These are phyloP conservation scores for Neoascochyta sp. DNA, from an alignment of 2,329 filamentous ascomycete species.

Conservation along the genomic window DNA sequence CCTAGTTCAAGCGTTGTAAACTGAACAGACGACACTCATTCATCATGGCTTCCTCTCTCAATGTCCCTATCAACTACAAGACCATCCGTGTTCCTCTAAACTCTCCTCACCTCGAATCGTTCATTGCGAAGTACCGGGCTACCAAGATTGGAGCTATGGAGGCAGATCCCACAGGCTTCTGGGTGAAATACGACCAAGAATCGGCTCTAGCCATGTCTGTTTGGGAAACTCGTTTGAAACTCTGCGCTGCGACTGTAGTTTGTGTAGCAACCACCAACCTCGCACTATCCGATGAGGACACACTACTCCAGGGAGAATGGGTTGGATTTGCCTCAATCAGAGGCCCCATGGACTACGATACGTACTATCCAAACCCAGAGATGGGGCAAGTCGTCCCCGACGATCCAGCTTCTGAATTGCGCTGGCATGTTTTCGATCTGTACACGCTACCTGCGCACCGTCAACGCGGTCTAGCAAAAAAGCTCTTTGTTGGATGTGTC, in stretches of 20 bases:
- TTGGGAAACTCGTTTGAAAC: slow-evolving; percentile 12
- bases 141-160: slow-evolving; percentile 15
- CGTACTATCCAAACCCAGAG: slow-evolving; percentile 13
- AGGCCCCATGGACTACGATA: slow-evolving; percentile 11
- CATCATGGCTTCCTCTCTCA: too few species aligned
- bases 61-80: slow-evolving; percentile 3
- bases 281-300: slow-evolving; percentile 5
- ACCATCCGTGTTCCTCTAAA: slow-evolving; percentile 11
- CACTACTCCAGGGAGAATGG: slow-evolving; percentile 15
- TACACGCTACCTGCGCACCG: slow-evolving; percentile 14
- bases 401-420: slow-evolving; percentile 8
- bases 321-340: slow-evolving; percentile 13
- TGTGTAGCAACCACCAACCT: slow-evolving; percentile 4
- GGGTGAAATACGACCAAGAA: slow-evolving; percentile 12
- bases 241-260: slow-evolving; percentile 3
- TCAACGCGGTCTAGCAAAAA: slow-evolving; percentile 9
- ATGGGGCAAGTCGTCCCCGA: slow-evolving; percentile 9
- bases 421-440: slow-evolving; percentile 19
- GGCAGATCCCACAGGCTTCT: slow-evolving; percentile 14
- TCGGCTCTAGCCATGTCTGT: slow-evolving; percentile 5
- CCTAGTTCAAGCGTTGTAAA: too few species aligned
- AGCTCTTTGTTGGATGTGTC: slow-evolving; percentile 7
- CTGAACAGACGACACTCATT: too few species aligned
- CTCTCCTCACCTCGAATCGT: slow-evolving; percentile 7
- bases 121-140: slow-evolving; percentile 12